These are phyloP conservation scores for Saitozyma podzolica DNA, from an alignment of 768 basidiomycete species.

Conservation along the genomic window DNA sequence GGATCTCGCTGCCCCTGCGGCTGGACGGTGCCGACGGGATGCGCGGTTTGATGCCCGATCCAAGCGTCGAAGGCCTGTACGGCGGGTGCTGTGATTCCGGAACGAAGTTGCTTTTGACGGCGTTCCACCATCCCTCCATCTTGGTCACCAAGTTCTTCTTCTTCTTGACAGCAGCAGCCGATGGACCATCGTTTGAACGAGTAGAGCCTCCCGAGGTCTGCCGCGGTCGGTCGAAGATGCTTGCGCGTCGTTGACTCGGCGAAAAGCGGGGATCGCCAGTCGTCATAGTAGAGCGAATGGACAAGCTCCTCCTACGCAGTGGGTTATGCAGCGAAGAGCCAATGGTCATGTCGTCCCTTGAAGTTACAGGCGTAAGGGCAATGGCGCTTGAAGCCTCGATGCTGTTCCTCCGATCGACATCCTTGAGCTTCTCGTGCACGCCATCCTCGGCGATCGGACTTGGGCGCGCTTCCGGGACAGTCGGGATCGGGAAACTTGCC, in stretches of 20 bases:
- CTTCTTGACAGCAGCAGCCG: slow-evolving; percentile 15
- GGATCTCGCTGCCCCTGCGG: slow-evolving; percentile 31
- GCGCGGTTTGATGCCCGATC: slow-evolving; percentile 12
- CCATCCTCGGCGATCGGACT: not conserved
- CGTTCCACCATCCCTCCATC: slow-evolving; percentile 54
- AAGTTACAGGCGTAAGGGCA: slow-evolving; percentile 35
- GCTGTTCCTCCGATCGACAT: slow-evolving; percentile 17
- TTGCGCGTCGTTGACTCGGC: slow-evolving; percentile 21
- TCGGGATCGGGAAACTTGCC: too few relatives aligned
- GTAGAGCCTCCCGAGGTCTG: slow-evolving; percentile 35
- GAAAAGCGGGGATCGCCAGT: slow-evolving; percentile 31
- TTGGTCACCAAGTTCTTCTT: slow-evolving; percentile 47
- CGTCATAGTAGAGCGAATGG: slow-evolving; percentile 31
- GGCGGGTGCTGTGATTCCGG: slow-evolving; percentile 22
- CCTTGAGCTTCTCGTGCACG: not conserved
- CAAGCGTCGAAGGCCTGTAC: slow-evolving; percentile 21
- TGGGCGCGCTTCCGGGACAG: too few relatives aligned
- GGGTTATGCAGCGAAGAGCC: not conserved
- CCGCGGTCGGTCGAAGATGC: slow-evolving; percentile 35
- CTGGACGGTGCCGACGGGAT: slow-evolving; percentile 44
- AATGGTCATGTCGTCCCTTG: slow-evolving; percentile 25
- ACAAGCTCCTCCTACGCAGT: slow-evolving; percentile 26
- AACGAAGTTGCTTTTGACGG: slow-evolving; percentile 51
- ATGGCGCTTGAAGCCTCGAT: slow-evolving; percentile 29
- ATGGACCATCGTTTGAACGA: slow-evolving; percentile 24